phyloP scores from a whole-genome alignment of 768 basidiomycete species.

The Auriscalpium microsporum region DNA sequence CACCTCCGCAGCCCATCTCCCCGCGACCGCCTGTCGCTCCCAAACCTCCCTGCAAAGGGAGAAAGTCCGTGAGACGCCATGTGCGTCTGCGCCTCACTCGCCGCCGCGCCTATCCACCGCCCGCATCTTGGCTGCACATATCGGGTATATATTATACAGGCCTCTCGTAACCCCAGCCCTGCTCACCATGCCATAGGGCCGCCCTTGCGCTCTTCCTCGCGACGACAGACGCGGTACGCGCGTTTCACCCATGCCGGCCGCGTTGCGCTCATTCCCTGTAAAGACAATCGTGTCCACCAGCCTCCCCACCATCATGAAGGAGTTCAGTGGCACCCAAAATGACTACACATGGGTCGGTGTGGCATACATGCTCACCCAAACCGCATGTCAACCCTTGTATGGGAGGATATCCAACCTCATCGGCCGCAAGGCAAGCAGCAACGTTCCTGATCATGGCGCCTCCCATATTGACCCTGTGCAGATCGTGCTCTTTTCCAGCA shows the following conservation, averaged over 20 bases:
- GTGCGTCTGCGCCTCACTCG: too few species aligned
- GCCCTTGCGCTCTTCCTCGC: constrained; percentile 78
- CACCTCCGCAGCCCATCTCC: too few species aligned
- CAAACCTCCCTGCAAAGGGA: too few species aligned
- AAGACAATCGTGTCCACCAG: constrained; percentile 75
- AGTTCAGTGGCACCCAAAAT: constrained; percentile 55
- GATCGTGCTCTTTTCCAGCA: constrained; percentile 65
- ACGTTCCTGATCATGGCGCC: constrained; percentile 3
- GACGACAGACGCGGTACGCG: constrained; percentile 73
- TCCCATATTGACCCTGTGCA: constrained; percentile 22
- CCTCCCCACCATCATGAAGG: constrained; percentile 69
- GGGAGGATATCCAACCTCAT: constrained; percentile 72
- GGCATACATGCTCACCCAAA: constrained; percentile 80
- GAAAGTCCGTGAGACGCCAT: too few species aligned
- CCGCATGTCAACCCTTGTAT: constrained; percentile 77
- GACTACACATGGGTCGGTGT: constrained; percentile 86
- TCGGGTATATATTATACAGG: constrained; percentile 6
- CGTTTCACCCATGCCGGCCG: constrained; percentile 1
- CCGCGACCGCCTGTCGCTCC: too few species aligned
- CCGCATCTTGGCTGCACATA: constrained; percentile 11
- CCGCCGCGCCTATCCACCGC: not conserved
- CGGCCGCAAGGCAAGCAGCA: constrained; percentile 58
- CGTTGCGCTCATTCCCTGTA: constrained; percentile 1
- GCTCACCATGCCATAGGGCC: constrained; percentile 37
- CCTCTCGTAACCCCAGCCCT: not conserved